A percentile compares a stretch with the other conserved stretches of the same genome.
These are phyloP conservation scores for Leucaena leucocephala DNA, from an alignment of 306 rosid genomes.

Conservation along the genomic window DNA sequence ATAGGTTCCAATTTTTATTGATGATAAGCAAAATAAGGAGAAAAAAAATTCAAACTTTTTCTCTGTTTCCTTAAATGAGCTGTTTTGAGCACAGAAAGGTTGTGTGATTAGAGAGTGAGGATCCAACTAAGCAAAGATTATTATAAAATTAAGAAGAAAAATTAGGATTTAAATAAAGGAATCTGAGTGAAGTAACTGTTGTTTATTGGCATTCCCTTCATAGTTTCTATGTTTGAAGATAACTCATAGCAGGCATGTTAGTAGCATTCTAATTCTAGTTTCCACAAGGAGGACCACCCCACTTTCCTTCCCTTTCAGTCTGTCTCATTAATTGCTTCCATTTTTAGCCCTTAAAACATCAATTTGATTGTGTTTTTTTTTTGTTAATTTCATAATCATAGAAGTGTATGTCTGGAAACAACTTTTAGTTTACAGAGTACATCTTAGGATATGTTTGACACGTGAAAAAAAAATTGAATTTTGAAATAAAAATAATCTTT, in stretches of 20 bases:
- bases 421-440: neutral
- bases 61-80: neutral
- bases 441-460: neutral
- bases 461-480: too few relatives aligned
- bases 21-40: neutral
- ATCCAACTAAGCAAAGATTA: conserved; percentile 20
- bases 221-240: conserved; percentile 30
- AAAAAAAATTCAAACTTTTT: neutral
- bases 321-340: neutral
- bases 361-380: neutral
- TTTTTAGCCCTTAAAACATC: neutral
- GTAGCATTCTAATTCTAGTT: conserved; percentile 15
- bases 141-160: neutral
- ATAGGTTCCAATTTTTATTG: neutral
- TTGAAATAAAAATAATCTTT: too few relatives aligned
- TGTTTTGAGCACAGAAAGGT: neutral
- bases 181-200: conserved; percentile 29
- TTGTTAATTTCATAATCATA: neutral
- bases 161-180: conserved; percentile 14
- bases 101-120: neutral
- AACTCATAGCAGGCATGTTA: conserved; percentile 27
- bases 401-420: neutral
- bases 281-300: conserved; percentile 9
- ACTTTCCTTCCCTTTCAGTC: neutral
- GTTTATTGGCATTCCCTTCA: neutral